phyloP scores from a whole-genome alignment of 306 rosid species.

The Cicer chorassanicum region DNA sequence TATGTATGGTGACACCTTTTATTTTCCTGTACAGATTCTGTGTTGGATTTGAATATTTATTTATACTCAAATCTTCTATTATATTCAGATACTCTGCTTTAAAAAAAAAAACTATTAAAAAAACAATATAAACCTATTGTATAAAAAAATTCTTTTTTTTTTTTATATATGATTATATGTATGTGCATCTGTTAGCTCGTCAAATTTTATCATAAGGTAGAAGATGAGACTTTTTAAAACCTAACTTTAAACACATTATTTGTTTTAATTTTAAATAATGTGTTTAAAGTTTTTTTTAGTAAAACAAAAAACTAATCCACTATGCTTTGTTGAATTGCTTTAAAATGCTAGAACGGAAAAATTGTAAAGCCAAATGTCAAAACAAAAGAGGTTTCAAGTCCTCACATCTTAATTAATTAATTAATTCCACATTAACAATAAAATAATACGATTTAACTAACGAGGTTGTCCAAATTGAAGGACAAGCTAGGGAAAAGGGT shows the following conservation, averaged over 20 bases:
- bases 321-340: not conserved
- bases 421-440: not conserved
- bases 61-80: not conserved
- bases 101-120: no score
- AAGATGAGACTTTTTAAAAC: no score
- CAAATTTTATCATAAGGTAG: not conserved
- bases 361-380: not conserved
- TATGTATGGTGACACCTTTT: not conserved
- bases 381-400: not conserved
- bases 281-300: no score
- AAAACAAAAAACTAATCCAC: no score
- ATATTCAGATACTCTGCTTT: not conserved
- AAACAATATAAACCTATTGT: not conserved
- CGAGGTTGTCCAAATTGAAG: slow-evolving; percentile 30
- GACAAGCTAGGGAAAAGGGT: slow-evolving; percentile 42
- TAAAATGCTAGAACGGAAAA: not conserved
- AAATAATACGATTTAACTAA: not conserved
- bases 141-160: not conserved
- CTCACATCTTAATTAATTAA: not conserved
- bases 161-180: no score
- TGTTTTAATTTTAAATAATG: no score
- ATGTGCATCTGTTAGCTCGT: not conserved
- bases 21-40: not conserved
- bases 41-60: not conserved
- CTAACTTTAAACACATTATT: no score